Percentiles rank a stretch among this genome's conserved stretches.
Conservation (phyloP, 2,329 filamentous ascomycete species). For the Knufia petricola region DNA sequence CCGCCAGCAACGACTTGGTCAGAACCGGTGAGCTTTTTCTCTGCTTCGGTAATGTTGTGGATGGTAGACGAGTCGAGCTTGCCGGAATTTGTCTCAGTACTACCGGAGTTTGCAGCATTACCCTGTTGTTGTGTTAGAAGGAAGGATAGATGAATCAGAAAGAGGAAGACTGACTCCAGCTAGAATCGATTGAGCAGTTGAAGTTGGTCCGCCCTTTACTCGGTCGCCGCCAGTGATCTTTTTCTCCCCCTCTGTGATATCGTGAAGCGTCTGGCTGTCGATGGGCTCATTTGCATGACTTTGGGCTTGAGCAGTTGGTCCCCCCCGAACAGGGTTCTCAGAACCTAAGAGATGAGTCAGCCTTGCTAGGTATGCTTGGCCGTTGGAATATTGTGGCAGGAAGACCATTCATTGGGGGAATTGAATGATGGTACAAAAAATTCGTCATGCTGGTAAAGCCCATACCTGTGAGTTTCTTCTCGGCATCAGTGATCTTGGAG, state of each 20-base stretch:
- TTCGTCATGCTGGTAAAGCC: constrained; percentile 14
- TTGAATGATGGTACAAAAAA: no score
- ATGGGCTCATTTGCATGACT: constrained; percentile 29
- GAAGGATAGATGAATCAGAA: not conserved
- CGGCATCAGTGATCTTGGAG: constrained; percentile 31
- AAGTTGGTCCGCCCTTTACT: constrained; percentile 32
- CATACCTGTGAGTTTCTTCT: constrained; percentile 31
- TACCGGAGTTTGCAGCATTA: no score
- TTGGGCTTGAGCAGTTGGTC: constrained; percentile 36
- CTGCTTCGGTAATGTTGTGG: no score
- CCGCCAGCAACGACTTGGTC: no score
- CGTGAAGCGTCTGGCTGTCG: constrained; percentile 28
- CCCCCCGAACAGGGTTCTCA: constrained; percentile 28
- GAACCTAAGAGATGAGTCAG: constrained; percentile 27
- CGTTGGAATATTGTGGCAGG: no score
- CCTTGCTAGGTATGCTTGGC: no score
- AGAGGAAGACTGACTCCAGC: not conserved
- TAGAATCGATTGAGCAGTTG: constrained; percentile 28
- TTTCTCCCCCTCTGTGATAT: constrained; percentile 36
- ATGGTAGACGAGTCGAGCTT: no score
- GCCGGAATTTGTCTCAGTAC: not conserved
- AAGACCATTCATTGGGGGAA: no score
- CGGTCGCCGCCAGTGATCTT: constrained; percentile 29
- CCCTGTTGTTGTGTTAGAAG: no score
- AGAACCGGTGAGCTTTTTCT: no score